These are phyloP conservation scores for Ogataea naganishii DNA, from an alignment of 805 yeast species.

Conservation along the genomic window DNA sequence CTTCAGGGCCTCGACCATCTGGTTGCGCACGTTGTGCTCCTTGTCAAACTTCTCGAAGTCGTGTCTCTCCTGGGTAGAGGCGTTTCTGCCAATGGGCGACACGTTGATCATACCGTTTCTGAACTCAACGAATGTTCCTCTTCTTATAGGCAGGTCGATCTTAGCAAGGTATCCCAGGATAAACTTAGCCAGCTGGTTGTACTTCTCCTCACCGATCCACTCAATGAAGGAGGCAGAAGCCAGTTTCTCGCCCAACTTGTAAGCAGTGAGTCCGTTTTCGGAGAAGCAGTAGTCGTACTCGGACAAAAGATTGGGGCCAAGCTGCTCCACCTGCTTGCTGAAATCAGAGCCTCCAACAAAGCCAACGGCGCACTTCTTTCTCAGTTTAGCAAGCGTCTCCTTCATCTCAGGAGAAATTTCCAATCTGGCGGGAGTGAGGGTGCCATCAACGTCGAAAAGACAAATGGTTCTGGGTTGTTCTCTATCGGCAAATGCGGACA, in stretches of 20 bases:
- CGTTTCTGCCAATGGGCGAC: slow-evolving; percentile 98
- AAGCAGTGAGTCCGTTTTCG: slow-evolving; percentile 97
- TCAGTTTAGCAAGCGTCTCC: slow-evolving; percentile 58
- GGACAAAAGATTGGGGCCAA: slow-evolving; percentile 67
- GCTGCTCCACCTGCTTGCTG: slow-evolving; percentile 90
- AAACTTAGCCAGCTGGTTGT: slow-evolving; percentile 82
- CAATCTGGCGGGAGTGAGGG: slow-evolving; percentile 92
- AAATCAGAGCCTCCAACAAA: slow-evolving; percentile 98
- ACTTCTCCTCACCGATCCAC: slow-evolving; percentile 94
- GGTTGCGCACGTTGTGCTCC: slow-evolving; percentile 71
- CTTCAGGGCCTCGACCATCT: slow-evolving; percentile 77
- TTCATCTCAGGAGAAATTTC: slow-evolving; percentile 67
- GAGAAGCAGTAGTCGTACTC: slow-evolving; percentile 94
- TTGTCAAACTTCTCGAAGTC: slow-evolving; percentile 85
- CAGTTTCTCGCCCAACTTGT: slow-evolving; percentile 78
- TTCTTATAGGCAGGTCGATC: slow-evolving; percentile 88
- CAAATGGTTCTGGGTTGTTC: slow-evolving; percentile 83
- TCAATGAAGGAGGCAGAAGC: slow-evolving; percentile 90
- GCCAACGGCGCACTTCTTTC: slow-evolving; percentile 91
- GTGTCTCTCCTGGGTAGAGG: slow-evolving; percentile 86
- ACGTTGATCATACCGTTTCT: slow-evolving; percentile 99
- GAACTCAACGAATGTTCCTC: slow-evolving; percentile 98
- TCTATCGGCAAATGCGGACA: slow-evolving; percentile 54
- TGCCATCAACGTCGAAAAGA: slow-evolving; percentile 96
- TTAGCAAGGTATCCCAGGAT: slow-evolving; percentile 77